Percentiles rank a stretch among this genome's conserved stretches.
Evolutionary conservation across 1,139 yeast species (phyloP).

Genomic region (Insectozyma bohioensis): DNA sequence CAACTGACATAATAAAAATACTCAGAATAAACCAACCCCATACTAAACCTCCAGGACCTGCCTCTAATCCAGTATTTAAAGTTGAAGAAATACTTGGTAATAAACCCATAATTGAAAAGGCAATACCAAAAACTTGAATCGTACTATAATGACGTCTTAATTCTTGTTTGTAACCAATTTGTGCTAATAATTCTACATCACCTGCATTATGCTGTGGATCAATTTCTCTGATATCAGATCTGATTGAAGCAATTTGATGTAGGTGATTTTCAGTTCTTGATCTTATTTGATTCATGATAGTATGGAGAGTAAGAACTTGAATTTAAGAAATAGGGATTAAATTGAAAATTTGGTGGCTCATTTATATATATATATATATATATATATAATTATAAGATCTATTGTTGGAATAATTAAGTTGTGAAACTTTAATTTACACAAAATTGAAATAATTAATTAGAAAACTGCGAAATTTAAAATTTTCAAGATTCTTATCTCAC

Average conservation of each 20-base stretch:
- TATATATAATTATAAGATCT: too few relatives aligned
- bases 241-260: slow-evolving; percentile 22
- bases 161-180: slow-evolving; percentile 56
- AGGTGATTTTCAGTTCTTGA: slow-evolving; percentile 24
- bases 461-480: too few relatives aligned
- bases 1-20: slow-evolving; percentile 57
- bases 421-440: too few relatives aligned
- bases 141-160: slow-evolving; percentile 47
- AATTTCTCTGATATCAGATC: slow-evolving; percentile 28
- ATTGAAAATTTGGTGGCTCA: too few relatives aligned
- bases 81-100: slow-evolving; percentile 47
- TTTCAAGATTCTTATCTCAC: too few relatives aligned
- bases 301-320: too few relatives aligned
- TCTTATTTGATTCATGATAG: slow-evolving; percentile 9
- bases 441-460: too few relatives aligned
- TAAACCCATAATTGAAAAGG: slow-evolving; percentile 54
- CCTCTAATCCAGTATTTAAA: slow-evolving; percentile 35
- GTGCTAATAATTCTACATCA: slow-evolving; percentile 51
- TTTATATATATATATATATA: too few relatives aligned
- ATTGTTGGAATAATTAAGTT: too few relatives aligned
- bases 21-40: slow-evolving; percentile 75
- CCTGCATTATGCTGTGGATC: slow-evolving; percentile 26
- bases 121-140: slow-evolving; percentile 52
- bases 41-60: slow-evolving; percentile 48
- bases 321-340: too few relatives aligned